Conservation (phyloP, 108 stramenopile species). For the Skeletonema potamos region DNA sequence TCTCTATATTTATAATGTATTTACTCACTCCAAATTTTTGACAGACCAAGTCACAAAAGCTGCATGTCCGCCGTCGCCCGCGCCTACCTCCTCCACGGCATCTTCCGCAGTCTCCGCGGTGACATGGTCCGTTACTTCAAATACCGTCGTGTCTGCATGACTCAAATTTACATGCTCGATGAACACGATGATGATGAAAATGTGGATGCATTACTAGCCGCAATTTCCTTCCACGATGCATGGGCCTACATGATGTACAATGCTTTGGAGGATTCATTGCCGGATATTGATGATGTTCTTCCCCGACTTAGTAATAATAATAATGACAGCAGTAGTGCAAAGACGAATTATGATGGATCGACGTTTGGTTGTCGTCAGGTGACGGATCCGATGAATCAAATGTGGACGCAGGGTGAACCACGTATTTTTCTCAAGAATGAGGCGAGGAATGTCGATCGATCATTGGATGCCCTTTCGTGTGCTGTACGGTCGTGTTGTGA, state of each 20-base stretch:
- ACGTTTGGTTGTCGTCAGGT: conserved; percentile 40
- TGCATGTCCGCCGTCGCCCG: conserved; percentile 73
- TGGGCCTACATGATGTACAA: conserved; percentile 90
- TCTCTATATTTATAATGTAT: neutral
- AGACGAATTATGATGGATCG: conserved; percentile 47
- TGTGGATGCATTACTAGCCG: conserved; percentile 66
- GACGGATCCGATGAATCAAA: conserved; percentile 73
- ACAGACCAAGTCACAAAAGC: conserved; percentile 43
- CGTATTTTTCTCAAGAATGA: conserved; percentile 88
- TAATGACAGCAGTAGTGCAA: conserved; percentile 8
- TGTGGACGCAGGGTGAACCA: conserved; percentile 90
- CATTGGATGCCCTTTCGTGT: conserved; percentile 83
- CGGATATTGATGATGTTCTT: conserved; percentile 70
- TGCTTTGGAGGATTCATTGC: conserved; percentile 67
- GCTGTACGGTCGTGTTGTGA: conserved; percentile 86
- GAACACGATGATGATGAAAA: conserved; percentile 25
- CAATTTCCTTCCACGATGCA: conserved; percentile 80
- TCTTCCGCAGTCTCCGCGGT: conserved; percentile 80
- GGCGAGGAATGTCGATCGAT: conserved; percentile 64
- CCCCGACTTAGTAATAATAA: conserved; percentile 27
- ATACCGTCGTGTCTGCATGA: conserved; percentile 85
- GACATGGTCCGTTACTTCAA: conserved; percentile 89
- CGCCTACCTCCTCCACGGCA: conserved; percentile 83
- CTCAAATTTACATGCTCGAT: conserved; percentile 65
- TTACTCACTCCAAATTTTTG: neutral